These are phyloP conservation scores for Saitozyma sp. DNA, from an alignment of 768 basidiomycete genomes.

Conservation along the genomic window DNA sequence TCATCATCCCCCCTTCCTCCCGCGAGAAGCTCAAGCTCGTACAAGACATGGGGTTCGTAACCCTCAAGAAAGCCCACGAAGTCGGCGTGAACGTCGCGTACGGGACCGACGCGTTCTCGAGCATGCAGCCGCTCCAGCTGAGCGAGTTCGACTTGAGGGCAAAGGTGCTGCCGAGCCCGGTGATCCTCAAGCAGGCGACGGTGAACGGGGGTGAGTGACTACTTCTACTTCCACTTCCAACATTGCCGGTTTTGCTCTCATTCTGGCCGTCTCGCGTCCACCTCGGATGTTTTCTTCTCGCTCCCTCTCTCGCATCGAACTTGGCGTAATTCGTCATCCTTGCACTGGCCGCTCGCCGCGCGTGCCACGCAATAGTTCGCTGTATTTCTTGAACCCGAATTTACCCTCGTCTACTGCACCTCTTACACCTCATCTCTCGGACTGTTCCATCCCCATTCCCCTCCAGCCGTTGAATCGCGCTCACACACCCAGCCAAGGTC, in stretches of 20 bases:
- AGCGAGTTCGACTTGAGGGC: conserved; percentile 41
- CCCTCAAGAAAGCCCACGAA: conserved; percentile 27
- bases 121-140: conserved; percentile 26
- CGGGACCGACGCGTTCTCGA: conserved; percentile 21
- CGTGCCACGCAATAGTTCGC: no score
- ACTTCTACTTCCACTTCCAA: background rate
- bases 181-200: conserved; percentile 55
- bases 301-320: background rate
- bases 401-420: no score
- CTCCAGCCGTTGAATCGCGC: background rate
- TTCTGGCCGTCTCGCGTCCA: no score
- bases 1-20: conserved; percentile 18
- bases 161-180: conserved; percentile 49
- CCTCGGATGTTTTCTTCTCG: no score
- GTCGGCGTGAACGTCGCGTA: conserved; percentile 26
- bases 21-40: conserved; percentile 24
- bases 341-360: no score
- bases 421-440: background rate
- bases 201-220: conserved; percentile 47
- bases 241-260: background rate
- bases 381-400: no score
- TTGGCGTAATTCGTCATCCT: no score
- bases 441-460: background rate
- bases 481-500: conserved; percentile 44
- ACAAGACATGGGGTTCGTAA: conserved; percentile 21